Base-by-base conservation (phyloP, 2,329 filamentous ascomycete species). In the Fusarium tricinctum region DNA sequence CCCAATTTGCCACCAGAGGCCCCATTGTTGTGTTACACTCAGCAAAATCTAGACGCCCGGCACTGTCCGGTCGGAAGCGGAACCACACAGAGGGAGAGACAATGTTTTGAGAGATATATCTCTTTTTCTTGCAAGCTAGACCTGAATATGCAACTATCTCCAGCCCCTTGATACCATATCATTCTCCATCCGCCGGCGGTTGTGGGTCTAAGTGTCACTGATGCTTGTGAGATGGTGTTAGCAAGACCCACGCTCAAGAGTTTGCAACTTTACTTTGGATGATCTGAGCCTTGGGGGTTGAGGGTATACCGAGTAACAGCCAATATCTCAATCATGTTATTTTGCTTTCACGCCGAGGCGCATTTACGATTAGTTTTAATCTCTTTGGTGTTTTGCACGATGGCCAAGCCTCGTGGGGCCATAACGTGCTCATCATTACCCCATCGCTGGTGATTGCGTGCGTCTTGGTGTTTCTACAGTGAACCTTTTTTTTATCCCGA, bases 111-210 rank as follows among this genome's bases (percentile, higher is more conserved):
- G 35, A n/a, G 35, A 38, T 38, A 38, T 19, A 38, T 10, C 9
- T 38, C 35, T 38, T 9, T 38, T 38, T 35, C 30, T 30, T n/a
- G 19, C 17, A 28, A 33, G 46, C 44, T 44, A 47, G 20, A 49
- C 50, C 10, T 55, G 49, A 56, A 69, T 45, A 67, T 63, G 57
- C 22, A 69, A 69, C 44, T 45, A 63, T 63, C 52, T 52, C 50
- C 57, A 56, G 32, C 58, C 50, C 48, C 50, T 67, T 63, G 62
- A 58, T 55, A 67, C 59, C 66, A 58, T 62, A 56, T 38, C 57
- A 57, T 47, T 17, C 15, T 40, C 17, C 43, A 42, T 40, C 33
- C 28, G 26, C 33, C 7, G 40, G 51, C 10, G 38, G 60, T 23
- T 64, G 60, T 50, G 60, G 60, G 58, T 63, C 49, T 46, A 55